Conservation (phyloP, 208 protist species). For the Leishmania mexicana region DNA sequence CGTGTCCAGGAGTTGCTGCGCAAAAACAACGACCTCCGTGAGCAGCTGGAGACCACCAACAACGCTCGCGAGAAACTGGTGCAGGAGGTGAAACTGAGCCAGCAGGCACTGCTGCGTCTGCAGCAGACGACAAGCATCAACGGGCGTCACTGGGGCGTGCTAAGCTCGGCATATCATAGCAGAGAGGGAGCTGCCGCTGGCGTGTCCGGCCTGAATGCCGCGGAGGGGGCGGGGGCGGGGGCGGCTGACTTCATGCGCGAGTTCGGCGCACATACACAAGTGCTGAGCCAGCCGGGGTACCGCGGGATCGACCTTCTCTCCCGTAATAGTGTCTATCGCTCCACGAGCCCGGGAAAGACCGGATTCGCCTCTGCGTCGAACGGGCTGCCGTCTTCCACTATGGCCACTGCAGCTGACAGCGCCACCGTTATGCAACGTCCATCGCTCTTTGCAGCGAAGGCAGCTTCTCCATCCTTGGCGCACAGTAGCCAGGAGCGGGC, state of each 20-base stretch:
- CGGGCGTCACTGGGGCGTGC: constrained; percentile 64
- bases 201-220: neutral
- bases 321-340: neutral
- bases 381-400: neutral
- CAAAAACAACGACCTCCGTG: constrained; percentile 65
- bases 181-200: neutral
- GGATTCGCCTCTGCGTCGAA: neutral
- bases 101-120: constrained; percentile 79
- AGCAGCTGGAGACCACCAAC: constrained; percentile 72
- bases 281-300: neutral
- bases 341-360: neutral
- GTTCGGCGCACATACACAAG: constrained; percentile 21
- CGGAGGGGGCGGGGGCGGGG: neutral
- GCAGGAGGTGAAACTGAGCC: constrained; percentile 75
- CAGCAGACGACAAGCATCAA: constrained; percentile 78
- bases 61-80: constrained; percentile 60
- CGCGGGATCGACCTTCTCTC: neutral
- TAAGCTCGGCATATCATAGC: constrained; percentile 17
- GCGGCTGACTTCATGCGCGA: constrained; percentile 25
- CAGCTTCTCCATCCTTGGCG: constrained; percentile 14
- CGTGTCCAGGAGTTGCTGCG: constrained; percentile 42
- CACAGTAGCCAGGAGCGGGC: constrained; percentile 31
- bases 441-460: neutral
- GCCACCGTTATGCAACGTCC: neutral
- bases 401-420: neutral